phyloP scores from a whole-genome alignment of 202 grass and related monocot species.

The Setaria viridis region DNA sequence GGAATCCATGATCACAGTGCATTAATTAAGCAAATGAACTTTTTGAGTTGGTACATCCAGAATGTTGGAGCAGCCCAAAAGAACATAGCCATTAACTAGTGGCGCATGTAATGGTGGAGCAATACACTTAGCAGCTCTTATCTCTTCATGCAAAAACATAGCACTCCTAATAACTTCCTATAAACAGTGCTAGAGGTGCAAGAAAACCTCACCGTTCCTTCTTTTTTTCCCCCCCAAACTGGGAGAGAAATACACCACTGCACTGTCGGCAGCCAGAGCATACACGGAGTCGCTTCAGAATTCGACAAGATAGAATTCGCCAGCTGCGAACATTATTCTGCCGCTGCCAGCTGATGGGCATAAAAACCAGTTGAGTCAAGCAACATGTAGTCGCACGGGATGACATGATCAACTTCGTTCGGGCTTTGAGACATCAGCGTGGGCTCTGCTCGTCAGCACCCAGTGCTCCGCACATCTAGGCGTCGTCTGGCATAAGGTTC shows the following conservation, averaged over 20 bases:
- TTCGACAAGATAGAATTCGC: constrained; percentile 8
- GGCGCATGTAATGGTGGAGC: constrained; percentile 20
- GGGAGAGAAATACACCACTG: neutral
- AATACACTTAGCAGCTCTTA: neutral
- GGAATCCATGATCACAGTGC: neutral
- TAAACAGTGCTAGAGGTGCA: neutral
- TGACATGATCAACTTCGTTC: neutral
- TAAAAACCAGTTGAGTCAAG: neutral
- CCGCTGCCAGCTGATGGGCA: neutral
- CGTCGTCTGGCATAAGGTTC: neutral
- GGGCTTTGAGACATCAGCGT: neutral
- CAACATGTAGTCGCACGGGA: neutral
- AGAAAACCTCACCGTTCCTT: neutral
- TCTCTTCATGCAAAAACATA: neutral
- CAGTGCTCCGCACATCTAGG: neutral
- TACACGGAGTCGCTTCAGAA: neutral
- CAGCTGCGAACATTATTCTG: neutral
- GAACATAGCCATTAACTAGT: neutral
- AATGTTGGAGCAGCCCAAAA: neutral
- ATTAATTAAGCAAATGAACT: neutral
- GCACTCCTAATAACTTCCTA: neutral
- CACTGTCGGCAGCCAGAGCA: neutral
- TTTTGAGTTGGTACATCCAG: neutral
- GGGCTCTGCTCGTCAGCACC: constrained; percentile 23
- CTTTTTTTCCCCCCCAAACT: neutral